phyloP scores from a whole-genome alignment of 2,329 filamentous ascomycete genomes.

The Gnomoniopsis sp. region DNA sequence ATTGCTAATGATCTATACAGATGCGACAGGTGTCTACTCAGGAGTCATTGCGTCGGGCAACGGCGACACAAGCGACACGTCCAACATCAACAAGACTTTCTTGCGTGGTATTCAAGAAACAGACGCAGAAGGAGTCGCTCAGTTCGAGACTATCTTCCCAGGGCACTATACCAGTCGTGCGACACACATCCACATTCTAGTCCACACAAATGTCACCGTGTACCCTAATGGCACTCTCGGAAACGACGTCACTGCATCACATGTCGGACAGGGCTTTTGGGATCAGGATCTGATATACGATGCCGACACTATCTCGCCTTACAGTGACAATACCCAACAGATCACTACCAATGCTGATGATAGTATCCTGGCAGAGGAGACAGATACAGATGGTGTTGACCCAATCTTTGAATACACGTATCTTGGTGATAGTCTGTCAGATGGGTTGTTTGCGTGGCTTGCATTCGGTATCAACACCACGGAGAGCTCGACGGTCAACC shows the following conservation, averaged over 20 bases:
- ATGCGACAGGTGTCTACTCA: slow-evolving; percentile 37
- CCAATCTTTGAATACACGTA: slow-evolving; percentile 27
- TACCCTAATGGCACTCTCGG: slow-evolving; percentile 38
- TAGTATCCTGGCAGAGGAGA: slow-evolving; percentile 24
- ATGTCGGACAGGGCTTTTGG: slow-evolving; percentile 29
- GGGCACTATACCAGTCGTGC: slow-evolving; percentile 45
- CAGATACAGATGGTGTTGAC: slow-evolving; percentile 27
- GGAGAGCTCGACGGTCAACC: slow-evolving; percentile 22
- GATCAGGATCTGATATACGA: slow-evolving; percentile 25
- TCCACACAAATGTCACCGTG: slow-evolving; percentile 29
- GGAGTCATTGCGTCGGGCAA: slow-evolving; percentile 33
- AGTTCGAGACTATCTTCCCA: slow-evolving; percentile 39
- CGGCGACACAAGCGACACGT: slow-evolving; percentile 33
- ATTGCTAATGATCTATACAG: too few relatives aligned
- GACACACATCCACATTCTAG: slow-evolving; percentile 39
- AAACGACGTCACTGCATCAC: slow-evolving; percentile 28
- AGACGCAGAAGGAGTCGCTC: slow-evolving; percentile 34
- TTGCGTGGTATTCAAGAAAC: slow-evolving; percentile 39
- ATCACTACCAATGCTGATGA: slow-evolving; percentile 24
- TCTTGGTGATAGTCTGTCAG: slow-evolving; percentile 22
- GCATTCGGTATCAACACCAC: slow-evolving; percentile 27
- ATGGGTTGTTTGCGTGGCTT: slow-evolving; percentile 29
- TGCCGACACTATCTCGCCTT: slow-evolving; percentile 23
- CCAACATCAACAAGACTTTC: slow-evolving; percentile 39
- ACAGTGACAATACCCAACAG: slow-evolving; percentile 24